phyloP scores from a whole-genome alignment of 108 stramenopile species.

The Pelagomonas calceolata region DNA sequence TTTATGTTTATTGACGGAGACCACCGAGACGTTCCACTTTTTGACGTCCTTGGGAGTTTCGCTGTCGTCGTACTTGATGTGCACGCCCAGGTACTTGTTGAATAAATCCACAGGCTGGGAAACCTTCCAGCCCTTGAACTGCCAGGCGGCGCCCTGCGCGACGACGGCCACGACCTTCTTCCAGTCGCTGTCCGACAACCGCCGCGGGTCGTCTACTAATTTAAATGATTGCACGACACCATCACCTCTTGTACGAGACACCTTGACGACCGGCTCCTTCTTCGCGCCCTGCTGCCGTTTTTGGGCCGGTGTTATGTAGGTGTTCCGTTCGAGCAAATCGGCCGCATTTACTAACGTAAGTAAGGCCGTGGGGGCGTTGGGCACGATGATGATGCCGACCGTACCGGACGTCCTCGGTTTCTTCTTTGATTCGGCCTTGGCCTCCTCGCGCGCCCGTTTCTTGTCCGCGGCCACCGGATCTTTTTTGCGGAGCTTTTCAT shows the following conservation, averaged over 20 bases:
- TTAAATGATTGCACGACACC: conserved; percentile 57
- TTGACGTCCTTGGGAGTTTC: conserved; percentile 48
- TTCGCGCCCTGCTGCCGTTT: conserved; percentile 12
- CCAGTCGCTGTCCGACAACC: conserved; percentile 60
- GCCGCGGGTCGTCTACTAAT: conserved; percentile 74
- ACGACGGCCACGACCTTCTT: conserved; percentile 82
- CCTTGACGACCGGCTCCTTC: conserved; percentile 8
- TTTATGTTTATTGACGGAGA: conserved; percentile 58
- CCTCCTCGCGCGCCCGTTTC: no score
- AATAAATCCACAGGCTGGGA: conserved; percentile 66
- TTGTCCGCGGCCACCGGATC: no score
- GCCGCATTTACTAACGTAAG: conserved; percentile 75
- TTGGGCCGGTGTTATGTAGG: background rate
- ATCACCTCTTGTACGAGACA: conserved; percentile 28
- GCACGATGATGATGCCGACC: conserved; percentile 78
- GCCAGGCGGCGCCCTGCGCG: conserved; percentile 80
- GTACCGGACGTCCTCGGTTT: conserved; percentile 34
- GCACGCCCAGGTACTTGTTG: conserved; percentile 56
- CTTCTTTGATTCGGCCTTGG: conserved; percentile 12
- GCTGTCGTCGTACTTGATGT: conserved; percentile 62
- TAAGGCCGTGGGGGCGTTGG: conserved; percentile 75
- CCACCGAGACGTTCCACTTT: conserved; percentile 54
- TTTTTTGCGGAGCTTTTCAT: background rate
- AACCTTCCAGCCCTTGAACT: conserved; percentile 86
- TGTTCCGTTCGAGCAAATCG: conserved; percentile 71